These are phyloP conservation scores for Ogataea parapolymorpha DNA, from an alignment of 805 yeast species.

Conservation along the genomic window DNA sequence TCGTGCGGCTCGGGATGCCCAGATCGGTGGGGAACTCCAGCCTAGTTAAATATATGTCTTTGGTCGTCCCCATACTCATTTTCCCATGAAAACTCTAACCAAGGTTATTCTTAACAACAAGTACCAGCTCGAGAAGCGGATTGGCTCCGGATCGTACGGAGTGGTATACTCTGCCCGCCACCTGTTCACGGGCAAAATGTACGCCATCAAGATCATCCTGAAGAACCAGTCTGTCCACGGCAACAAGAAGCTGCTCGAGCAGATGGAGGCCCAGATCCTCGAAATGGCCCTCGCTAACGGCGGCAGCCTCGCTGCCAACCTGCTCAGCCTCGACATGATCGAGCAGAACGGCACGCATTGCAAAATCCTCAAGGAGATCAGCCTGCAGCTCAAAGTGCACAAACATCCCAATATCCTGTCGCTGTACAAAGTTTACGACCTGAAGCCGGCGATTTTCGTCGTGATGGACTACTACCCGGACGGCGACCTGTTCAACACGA, in stretches of 20 bases:
- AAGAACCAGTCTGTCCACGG: conserved; percentile 39
- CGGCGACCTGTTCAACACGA: conserved; percentile 84
- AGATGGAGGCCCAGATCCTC: conserved; percentile 28
- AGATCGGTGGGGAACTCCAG: conserved; percentile 2
- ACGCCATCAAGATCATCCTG: conserved; percentile 71
- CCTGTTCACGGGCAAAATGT: conserved; percentile 42
- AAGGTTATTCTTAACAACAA: conserved; percentile 34
- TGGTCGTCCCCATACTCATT: not conserved
- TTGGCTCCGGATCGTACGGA: conserved; percentile 88
- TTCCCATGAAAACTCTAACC: conserved; percentile 28
- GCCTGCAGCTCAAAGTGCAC: conserved; percentile 71
- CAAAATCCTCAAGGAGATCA: conserved; percentile 59
- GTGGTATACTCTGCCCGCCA: conserved; percentile 70
- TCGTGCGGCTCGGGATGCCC: conserved; percentile 1
- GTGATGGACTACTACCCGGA: conserved; percentile 83
- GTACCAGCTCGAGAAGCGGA: conserved; percentile 44
- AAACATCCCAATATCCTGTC: conserved; percentile 74
- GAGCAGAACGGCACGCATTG: conserved; percentile 33
- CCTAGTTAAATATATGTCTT: conserved; percentile 1
- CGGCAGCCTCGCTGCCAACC: conserved; percentile 28
- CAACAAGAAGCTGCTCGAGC: conserved; percentile 29
- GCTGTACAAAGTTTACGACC: conserved; percentile 68
- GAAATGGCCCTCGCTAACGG: conserved; percentile 25
- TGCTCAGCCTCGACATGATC: conserved; percentile 36
- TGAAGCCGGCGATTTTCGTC: conserved; percentile 57